phyloP scores from a whole-genome alignment of 768 basidiomycete species.

The Daedaleopsis nitida region DNA sequence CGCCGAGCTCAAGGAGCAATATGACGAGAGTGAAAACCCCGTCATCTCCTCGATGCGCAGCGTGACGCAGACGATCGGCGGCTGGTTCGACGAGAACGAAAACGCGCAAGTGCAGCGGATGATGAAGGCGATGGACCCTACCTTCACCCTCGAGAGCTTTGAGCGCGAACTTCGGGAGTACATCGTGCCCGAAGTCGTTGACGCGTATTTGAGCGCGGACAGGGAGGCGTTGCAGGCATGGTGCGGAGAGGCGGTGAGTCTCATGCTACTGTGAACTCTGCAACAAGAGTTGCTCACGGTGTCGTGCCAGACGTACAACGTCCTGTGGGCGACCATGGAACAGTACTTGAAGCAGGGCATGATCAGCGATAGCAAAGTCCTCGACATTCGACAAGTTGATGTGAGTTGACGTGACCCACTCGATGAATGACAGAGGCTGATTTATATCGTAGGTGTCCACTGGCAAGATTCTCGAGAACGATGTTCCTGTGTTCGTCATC shows the following conservation, averaged over 20 bases:
- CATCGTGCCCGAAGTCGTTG: slow-evolving; percentile 96
- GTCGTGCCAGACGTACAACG: slow-evolving; percentile 80
- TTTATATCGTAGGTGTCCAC: slow-evolving; percentile 59
- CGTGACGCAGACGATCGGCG: slow-evolving; percentile 83
- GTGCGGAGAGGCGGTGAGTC: slow-evolving; percentile 92
- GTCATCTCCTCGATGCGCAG: slow-evolving; percentile 78
- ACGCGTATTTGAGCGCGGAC: slow-evolving; percentile 92
- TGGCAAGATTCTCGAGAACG: slow-evolving; percentile 89
- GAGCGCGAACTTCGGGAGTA: slow-evolving; percentile 92
- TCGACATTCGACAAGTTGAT: slow-evolving; percentile 97
- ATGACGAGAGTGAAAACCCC: slow-evolving; percentile 93
- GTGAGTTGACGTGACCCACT: slow-evolving; percentile 46
- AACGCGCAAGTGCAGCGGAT: slow-evolving; percentile 90
- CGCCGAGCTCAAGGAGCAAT: slow-evolving; percentile 62
- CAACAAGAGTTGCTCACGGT: neutral
- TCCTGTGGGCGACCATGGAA: slow-evolving; percentile 98
- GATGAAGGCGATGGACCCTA: slow-evolving; percentile 88
- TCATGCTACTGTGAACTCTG: neutral
- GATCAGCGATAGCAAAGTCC: slow-evolving; percentile 88
- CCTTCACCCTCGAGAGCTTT: slow-evolving; percentile 83
- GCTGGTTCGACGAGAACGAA: slow-evolving; percentile 97
- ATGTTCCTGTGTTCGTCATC: slow-evolving; percentile 88
- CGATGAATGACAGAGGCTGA: neutral
- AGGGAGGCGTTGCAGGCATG: slow-evolving; percentile 82
- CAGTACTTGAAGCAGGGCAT: slow-evolving; percentile 90